Base-by-base conservation (phyloP, 129 eudicot species). In the Flaveria trinervia region DNA sequence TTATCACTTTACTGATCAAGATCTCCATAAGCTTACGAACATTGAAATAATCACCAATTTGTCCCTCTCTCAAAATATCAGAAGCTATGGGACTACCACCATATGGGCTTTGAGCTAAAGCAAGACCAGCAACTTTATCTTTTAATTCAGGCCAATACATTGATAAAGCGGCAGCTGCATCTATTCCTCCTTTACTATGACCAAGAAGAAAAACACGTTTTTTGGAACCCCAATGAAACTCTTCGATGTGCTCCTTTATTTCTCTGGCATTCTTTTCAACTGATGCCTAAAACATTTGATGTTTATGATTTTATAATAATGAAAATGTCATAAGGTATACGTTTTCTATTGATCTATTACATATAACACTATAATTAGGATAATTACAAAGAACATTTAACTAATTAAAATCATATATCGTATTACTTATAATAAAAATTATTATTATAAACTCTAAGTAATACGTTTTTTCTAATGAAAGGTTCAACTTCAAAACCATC, bases 11-110 rank as follows among this genome's bases (percentile, higher is more conserved):
- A 81, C 97, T 86, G 52, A 95, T 95, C 79, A 95, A 79, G 78
- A 89, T 82, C 79, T 95, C 94, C 92, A 87, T 86, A 74, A 95
- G 88, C 75, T 89, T 91, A 13, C 99, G 93, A 67, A 89, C 86
- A 70, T 95, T 91, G 18, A 95, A 86, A 73, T 94, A 94, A 74
- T 94, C 98, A 17, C 99, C 99, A 62, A 95, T 89, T 66, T 95
- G 99, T 11, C 99, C 99, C 64, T 88, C 90, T 71, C 97, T 83
- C 72, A 95, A 70, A 43, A 95, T 86, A 81, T 95, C 99, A 9
- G 99, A 95, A 83, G 97, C 99, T 49, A 95, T 89, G 23, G 99
- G 99, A 81, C 96, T 91, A 26, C 97, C 99, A 68, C 97, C 99
- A 73, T 91, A 95, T 4, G 99, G 99, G 87, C 99, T 89, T 67